These are phyloP conservation scores for Apiospora marii DNA, from an alignment of 2,329 filamentous ascomycete species.

Conservation along the genomic window DNA sequence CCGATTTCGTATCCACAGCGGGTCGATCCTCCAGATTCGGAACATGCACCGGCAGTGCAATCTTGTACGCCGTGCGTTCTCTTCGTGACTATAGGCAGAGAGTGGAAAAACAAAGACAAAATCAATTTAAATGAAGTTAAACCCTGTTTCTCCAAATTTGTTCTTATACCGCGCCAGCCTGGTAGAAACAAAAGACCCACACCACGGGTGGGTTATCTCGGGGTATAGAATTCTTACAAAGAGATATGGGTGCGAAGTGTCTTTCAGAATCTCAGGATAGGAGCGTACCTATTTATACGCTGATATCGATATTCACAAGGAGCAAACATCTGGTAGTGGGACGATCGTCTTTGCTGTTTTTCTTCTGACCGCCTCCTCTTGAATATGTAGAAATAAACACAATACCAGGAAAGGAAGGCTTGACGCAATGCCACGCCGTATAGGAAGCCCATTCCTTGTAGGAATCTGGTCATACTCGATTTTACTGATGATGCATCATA, in stretches of 20 bases:
- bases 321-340: neutral
- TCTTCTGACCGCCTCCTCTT: neutral
- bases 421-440: too few relatives aligned
- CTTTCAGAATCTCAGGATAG: neutral
- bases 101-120: neutral
- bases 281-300: neutral
- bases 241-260: neutral
- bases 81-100: neutral
- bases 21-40: neutral
- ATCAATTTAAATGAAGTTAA: neutral
- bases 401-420: neutral
- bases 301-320: neutral
- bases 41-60: neutral
- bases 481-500: neutral
- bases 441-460: neutral
- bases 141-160: neutral
- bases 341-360: neutral
- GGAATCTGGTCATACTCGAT: neutral
- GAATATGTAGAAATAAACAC: neutral
- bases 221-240: neutral
- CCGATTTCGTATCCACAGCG: conserved; percentile 11
- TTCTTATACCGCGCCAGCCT: neutral
- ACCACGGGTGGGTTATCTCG: neutral
- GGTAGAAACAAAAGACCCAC: neutral
- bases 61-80: neutral